These are phyloP conservation scores for Wickerhamiella azyma DNA, from an alignment of 805 yeast species.

Conservation along the genomic window DNA sequence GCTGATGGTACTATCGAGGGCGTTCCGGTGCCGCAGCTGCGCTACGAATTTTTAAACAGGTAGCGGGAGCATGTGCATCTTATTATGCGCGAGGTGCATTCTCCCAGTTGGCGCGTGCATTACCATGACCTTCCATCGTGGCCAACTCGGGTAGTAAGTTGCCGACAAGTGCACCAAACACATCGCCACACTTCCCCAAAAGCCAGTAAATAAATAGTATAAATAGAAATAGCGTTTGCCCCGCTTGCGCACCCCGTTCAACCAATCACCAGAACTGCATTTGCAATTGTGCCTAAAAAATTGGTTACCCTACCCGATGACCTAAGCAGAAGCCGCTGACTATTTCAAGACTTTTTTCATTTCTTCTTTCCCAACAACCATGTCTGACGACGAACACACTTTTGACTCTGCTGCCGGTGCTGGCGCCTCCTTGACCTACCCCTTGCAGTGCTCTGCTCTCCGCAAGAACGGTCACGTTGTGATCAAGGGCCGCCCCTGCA, in stretches of 20 bases:
- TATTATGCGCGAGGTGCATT: no score
- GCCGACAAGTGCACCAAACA: background rate
- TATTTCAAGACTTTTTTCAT: constrained; percentile 4
- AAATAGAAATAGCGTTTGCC: no score
- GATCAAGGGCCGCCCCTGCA: constrained; percentile 98
- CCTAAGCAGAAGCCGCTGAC: background rate
- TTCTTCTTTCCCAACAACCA: constrained; percentile 12
- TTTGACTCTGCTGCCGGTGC: constrained; percentile 91
- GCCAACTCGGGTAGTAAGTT: no score
- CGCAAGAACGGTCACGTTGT: constrained; percentile 99
- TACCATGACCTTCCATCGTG: no score
- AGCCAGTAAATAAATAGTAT: no score
- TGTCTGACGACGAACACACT: constrained; percentile 47
- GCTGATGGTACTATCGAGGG: background rate
- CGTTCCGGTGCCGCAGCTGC: background rate
- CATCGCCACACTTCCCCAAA: no score
- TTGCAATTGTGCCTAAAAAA: background rate
- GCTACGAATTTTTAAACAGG: background rate
- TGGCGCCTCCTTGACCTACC: constrained; percentile 97
- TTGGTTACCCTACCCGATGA: constrained; percentile 7
- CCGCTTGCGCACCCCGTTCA: background rate
- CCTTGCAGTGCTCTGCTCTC: constrained; percentile 99
- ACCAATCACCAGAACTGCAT: background rate
- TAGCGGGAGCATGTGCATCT: no score
- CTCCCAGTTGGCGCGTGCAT: no score